Base-by-base conservation (phyloP, 1,139 yeast genomes). In the Pneumocystis jirovecii region DNA sequence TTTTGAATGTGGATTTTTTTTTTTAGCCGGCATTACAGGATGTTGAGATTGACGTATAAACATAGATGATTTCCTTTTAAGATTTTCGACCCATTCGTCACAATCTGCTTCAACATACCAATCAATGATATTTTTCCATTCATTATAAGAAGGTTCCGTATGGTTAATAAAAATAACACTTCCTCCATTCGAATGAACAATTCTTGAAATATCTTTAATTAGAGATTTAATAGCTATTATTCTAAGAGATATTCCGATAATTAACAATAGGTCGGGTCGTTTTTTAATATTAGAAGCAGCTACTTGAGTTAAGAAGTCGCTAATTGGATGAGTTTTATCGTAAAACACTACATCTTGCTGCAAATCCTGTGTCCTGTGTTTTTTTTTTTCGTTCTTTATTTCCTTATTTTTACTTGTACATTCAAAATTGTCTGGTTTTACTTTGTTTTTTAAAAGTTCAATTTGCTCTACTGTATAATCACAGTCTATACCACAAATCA, bases 61-160 rank as follows among this genome's bases (percentile, higher is more conserved):
- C 70, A 85, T 79, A 70, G 79, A 82, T 0, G 91, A 90, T 8
- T 83, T 75, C 61, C 82, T 68, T 69, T 80, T 80, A 64, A 87
- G 75, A 42, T 79, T 76, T 29, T 76, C 75, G 29, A 90, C 85
- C 83, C 95, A 91, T 56, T 80, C 81, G 74, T 91, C 97, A 73
- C 96, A 88, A 73, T 89, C 96, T 64, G 85, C 78, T 65, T 83
- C 76, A 6, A 91, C 80, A 77, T 91, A 93, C 71, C 84, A 87
- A 72, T 87, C 93, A 62, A 87, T 80, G 64, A 77, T 76, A 50
- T 75, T 80, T 15, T 79, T 79, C 91, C 93, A 87, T 60, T 65
- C 67, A 25, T 60, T 34, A 21, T 59, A 19, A 25, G 29, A 39
- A 74, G 70, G 61, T 74, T 68, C 21, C 1, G 15, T 21, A 19